Conservation (phyloP, 352 stramenopile species). For the Pilasporangium apinafurcum region DNA sequence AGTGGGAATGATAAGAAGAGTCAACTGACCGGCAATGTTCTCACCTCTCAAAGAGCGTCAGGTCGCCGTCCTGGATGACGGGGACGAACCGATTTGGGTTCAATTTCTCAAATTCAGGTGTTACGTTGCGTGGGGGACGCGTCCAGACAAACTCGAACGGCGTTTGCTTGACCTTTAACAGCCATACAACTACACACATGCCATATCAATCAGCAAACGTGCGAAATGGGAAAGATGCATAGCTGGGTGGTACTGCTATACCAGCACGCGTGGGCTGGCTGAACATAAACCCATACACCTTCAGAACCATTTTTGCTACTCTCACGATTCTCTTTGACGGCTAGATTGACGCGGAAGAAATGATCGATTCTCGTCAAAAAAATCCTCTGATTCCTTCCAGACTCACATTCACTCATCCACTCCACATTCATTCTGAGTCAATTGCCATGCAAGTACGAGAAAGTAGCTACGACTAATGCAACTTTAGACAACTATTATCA, state of each 20-base stretch:
- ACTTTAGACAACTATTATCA: too few species aligned
- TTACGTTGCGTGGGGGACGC: too few species aligned
- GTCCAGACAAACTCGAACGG: neutral
- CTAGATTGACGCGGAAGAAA: too few species aligned
- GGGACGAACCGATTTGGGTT: constrained; percentile 32
- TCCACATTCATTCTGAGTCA: too few species aligned
- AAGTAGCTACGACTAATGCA: too few species aligned
- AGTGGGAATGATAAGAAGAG: too few species aligned
- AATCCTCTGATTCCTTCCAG: too few species aligned
- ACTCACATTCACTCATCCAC: too few species aligned
- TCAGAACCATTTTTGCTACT: neutral
- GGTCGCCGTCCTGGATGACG: constrained; percentile 24
- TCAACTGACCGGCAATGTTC: too few species aligned
- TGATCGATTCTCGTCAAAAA: too few species aligned
- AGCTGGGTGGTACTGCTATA: neutral
- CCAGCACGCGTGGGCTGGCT: constrained; percentile 1
- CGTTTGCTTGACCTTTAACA: neutral
- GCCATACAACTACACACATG: neutral
- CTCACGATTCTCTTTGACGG: neutral
- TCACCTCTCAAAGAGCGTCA: constrained; percentile 22
- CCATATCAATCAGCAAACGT: too few species aligned
- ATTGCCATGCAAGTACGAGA: too few species aligned
- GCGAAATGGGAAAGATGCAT: neutral
- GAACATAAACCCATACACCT: neutral
- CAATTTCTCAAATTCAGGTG: constrained; percentile 17